Conservation (phyloP, 768 basidiomycete genomes). For the Xerocomellus dryophilus region DNA sequence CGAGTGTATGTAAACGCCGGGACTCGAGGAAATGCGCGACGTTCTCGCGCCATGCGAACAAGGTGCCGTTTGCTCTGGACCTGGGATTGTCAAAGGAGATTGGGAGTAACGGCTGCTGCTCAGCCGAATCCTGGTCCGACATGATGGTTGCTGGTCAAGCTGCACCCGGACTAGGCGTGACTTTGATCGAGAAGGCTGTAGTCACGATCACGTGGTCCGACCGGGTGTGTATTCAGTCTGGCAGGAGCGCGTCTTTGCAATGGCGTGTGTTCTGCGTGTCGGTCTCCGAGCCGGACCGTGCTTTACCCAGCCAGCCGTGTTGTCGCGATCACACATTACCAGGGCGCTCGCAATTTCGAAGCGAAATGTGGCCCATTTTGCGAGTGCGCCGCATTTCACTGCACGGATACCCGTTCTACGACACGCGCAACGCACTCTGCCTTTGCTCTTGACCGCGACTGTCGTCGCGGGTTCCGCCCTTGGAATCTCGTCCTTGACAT, state of each 20-base stretch:
- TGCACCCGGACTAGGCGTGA: slow-evolving; percentile 5
- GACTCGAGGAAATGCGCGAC: slow-evolving; percentile 53
- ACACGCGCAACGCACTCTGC: slow-evolving; percentile 7
- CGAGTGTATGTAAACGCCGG: slow-evolving; percentile 47
- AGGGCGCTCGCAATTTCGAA: slow-evolving; percentile 2
- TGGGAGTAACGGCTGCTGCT: slow-evolving; percentile 47
- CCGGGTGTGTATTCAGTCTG: neutral
- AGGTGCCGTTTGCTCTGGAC: slow-evolving; percentile 2
- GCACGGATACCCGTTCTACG: neutral
- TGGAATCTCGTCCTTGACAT: slow-evolving; percentile 39
- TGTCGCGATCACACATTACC: neutral
- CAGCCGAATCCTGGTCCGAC: slow-evolving; percentile 40
- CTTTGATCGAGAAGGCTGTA: neutral
- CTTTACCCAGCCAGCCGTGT: slow-evolving; percentile 1
- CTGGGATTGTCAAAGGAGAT: slow-evolving; percentile 20
- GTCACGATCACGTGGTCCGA: slow-evolving; percentile 29
- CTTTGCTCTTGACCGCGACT: slow-evolving; percentile 26
- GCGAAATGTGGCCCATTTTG: neutral
- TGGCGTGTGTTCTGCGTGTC: slow-evolving; percentile 11
- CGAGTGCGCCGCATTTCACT: neutral
- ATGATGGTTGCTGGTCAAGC: slow-evolving; percentile 28
- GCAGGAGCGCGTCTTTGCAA: neutral
- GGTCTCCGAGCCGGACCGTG: slow-evolving; percentile 13
- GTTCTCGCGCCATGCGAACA: slow-evolving; percentile 29
- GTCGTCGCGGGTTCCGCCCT: slow-evolving; percentile 44